Conservation (phyloP, 2,329 filamentous ascomycete genomes). For the Didymosphaeria variabile region DNA sequence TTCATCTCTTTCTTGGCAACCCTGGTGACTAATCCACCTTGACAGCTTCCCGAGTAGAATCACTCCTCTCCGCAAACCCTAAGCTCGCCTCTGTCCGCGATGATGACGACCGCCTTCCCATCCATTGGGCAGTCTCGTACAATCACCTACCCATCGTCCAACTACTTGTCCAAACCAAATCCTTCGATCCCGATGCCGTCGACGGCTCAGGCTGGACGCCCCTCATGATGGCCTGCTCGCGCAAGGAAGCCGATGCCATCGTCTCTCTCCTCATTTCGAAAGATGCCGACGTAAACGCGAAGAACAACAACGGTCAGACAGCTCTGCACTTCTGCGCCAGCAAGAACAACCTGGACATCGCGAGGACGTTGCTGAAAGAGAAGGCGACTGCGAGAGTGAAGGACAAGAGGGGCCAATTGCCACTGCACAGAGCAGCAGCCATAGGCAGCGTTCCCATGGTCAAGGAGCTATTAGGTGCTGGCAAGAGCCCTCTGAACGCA, state of each 20-base stretch:
- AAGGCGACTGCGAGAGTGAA: conserved; percentile 82
- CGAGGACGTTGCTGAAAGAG: conserved; percentile 76
- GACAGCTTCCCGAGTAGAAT: conserved; percentile 75
- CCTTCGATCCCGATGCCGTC: conserved; percentile 85
- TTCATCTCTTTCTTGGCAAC: conserved; percentile 14
- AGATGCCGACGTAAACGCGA: conserved; percentile 76
- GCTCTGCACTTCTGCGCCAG: conserved; percentile 91
- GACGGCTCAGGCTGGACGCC: conserved; percentile 85
- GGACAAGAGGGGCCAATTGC: conserved; percentile 87
- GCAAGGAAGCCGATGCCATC: conserved; percentile 75
- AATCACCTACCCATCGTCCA: conserved; percentile 80
- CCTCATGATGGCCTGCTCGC: conserved; percentile 81
- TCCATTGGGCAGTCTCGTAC: conserved; percentile 93
- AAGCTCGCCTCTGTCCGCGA: conserved; percentile 79
- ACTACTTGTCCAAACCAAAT: conserved; percentile 72
- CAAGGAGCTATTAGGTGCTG: conserved; percentile 78
- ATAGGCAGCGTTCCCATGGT: conserved; percentile 90
- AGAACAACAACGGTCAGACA: conserved; percentile 79
- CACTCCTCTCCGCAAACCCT: conserved; percentile 78
- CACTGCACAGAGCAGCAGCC: conserved; percentile 90
- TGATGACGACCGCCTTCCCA: conserved; percentile 85
- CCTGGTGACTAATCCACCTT: conserved; percentile 16
- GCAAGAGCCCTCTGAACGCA: conserved; percentile 82
- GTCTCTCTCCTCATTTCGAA: conserved; percentile 73
- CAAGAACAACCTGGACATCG: conserved; percentile 85